Conservation (phyloP, 352 stramenopile species). For the Phytophthora sp. region DNA sequence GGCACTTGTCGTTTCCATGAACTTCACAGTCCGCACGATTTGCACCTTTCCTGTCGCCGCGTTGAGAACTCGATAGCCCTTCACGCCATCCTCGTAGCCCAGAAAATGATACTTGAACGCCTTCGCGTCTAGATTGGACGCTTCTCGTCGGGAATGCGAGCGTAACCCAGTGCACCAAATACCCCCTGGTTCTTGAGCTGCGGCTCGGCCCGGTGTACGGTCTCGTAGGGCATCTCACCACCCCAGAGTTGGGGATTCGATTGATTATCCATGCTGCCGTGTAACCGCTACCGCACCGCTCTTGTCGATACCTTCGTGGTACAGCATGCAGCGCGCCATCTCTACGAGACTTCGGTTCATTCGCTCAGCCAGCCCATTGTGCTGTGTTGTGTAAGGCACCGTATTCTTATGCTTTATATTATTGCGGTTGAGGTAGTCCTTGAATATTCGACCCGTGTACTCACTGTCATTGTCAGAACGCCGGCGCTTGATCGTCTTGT, state of each 20-base stretch:
- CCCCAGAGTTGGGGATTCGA: conserved; percentile 18
- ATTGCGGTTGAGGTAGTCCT: not conserved
- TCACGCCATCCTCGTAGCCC: conserved; percentile 21
- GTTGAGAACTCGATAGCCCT: not conserved
- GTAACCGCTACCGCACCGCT: conserved; percentile 14
- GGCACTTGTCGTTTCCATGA: not conserved
- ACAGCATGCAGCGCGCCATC: conserved; percentile 24
- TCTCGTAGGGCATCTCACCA: conserved; percentile 10
- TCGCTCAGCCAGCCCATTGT: conserved; percentile 1
- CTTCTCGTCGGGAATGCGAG: conserved; percentile 21
- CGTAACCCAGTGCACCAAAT: conserved; percentile 23
- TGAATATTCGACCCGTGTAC: conserved; percentile 12
- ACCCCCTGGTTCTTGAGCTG: conserved; percentile 23
- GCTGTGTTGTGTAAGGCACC: too few relatives aligned
- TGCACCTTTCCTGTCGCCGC: conserved; percentile 1
- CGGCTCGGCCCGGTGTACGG: not conserved
- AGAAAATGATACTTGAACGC: conserved; percentile 24
- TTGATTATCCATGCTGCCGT: conserved; percentile 24
- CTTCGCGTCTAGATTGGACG: conserved; percentile 15
- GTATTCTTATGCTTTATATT: conserved; percentile 23
- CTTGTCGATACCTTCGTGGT: not conserved
- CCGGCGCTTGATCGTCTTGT: conserved; percentile 21
- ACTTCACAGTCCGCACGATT: conserved; percentile 5
- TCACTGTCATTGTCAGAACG: conserved; percentile 28
- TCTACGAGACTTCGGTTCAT: conserved; percentile 29